A percentile compares a stretch with the other conserved stretches of the same genome.
These are phyloP conservation scores for Isoetes taiwanensis DNA, from an alignment of 75 land plant genomes.

Conservation along the genomic window DNA sequence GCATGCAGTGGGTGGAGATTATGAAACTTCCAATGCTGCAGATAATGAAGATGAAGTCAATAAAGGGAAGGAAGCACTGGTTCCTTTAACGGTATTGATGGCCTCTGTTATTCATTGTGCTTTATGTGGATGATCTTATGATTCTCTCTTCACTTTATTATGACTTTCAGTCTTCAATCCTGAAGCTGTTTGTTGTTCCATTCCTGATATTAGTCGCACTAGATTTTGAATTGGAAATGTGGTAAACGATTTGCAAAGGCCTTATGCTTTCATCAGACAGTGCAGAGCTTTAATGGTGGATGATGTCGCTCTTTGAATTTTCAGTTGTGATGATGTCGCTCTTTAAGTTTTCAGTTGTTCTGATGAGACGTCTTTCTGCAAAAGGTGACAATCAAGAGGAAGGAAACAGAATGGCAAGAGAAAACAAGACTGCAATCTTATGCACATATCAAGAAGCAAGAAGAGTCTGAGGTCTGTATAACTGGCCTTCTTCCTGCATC, in stretches of 20 bases:
- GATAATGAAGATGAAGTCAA: conserved; percentile 25
- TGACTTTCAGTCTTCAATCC: too few species aligned
- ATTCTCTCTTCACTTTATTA: too few species aligned
- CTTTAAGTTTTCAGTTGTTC: too few species aligned
- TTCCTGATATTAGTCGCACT: too few species aligned
- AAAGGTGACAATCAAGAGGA: conserved; percentile 29
- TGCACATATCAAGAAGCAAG: conserved; percentile 24
- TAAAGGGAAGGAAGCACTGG: conserved; percentile 17
- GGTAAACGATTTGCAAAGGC: too few species aligned
- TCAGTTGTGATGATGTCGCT: too few species aligned
- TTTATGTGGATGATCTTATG: too few species aligned
- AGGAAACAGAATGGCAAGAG: conserved; percentile 35
- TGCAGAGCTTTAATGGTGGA: too few species aligned
- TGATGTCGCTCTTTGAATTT: too few species aligned
- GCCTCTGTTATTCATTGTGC: too few species aligned
- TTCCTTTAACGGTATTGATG: conserved; percentile 22
- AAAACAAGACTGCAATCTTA: conserved; percentile 25
- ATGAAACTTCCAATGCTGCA: conserved; percentile 11
- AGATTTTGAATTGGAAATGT: not conserved
- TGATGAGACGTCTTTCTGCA: conserved; percentile 11
- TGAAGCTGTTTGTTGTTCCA: too few species aligned
- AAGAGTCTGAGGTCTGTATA: conserved; percentile 24
- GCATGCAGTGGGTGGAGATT: conserved; percentile 7
- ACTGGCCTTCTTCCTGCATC: not conserved
- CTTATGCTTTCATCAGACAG: too few species aligned